Evolutionary conservation across 768 basidiomycete species (phyloP).

Genomic region (Lactarius trivialis): DNA sequence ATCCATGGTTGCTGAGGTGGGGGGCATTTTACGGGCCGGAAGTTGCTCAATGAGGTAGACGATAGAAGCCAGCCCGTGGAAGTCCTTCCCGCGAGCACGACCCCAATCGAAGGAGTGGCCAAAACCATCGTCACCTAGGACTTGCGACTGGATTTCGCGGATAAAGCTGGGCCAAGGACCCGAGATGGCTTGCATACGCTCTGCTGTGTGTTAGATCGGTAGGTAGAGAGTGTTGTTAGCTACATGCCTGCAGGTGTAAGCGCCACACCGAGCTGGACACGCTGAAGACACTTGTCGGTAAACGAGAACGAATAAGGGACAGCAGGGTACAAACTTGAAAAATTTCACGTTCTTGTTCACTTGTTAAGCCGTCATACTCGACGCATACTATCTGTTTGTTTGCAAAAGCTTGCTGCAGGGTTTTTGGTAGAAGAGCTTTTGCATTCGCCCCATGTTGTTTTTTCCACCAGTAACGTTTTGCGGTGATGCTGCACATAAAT

Average conservation of each 20-base stretch:
- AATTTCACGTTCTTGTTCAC: conserved; percentile 58
- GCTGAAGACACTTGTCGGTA: conserved; percentile 32
- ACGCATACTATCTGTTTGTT: conserved; percentile 72
- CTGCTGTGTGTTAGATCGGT: conserved; percentile 29
- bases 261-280: conserved; percentile 75
- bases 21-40: conserved; percentile 19
- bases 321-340: conserved; percentile 48
- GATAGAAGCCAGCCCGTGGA: conserved; percentile 30
- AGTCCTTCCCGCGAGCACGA: conserved; percentile 33
- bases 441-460: conserved; percentile 35
- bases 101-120: conserved; percentile 32
- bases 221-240: neutral
- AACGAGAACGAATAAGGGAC: neutral
- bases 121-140: conserved; percentile 37
- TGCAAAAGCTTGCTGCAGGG: conserved; percentile 51
- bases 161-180: conserved; percentile 53
- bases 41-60: conserved; percentile 30
- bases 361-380: conserved; percentile 51
- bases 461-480: conserved; percentile 20
- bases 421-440: conserved; percentile 29
- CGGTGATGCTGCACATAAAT: conserved; percentile 39
- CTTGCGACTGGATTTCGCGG: conserved; percentile 45
- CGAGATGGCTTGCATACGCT: conserved; percentile 62
- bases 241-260: conserved; percentile 57
- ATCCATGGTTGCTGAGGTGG: conserved; percentile 26